Conservation (phyloP, 805 yeast species). For the Zygoascus tannicola region DNA sequence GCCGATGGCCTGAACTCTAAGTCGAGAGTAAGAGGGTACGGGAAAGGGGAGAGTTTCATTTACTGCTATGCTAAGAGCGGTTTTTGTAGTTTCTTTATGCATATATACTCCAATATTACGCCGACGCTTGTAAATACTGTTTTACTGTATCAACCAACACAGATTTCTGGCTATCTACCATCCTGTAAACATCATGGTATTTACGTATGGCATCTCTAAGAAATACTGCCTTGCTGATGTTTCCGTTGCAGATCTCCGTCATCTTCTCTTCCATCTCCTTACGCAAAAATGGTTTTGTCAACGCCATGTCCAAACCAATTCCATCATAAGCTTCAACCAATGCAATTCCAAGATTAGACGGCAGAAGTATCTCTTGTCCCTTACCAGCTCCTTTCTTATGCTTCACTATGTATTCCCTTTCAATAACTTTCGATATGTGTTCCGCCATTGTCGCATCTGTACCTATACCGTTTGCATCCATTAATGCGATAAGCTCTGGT, state of each 20-base stretch:
- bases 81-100: not conserved
- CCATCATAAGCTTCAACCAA: constrained; percentile 80
- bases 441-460: constrained; percentile 99
- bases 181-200: constrained; percentile 53
- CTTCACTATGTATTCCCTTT: constrained; percentile 46
- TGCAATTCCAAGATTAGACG: constrained; percentile 78
- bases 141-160: constrained; percentile 31
- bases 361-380: constrained; percentile 38
- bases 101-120: not conserved
- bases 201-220: constrained; percentile 42
- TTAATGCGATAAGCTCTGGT: constrained; percentile 78
- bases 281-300: constrained; percentile 84
- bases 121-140: constrained; percentile 5
- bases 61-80: not conserved
- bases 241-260: constrained; percentile 60
- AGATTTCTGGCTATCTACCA: constrained; percentile 36
- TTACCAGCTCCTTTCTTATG: constrained; percentile 4
- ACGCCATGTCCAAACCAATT: constrained; percentile 62
- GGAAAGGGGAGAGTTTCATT: too few species aligned
- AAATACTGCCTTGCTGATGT: constrained; percentile 43
- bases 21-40: too few species aligned
- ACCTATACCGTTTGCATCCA: constrained; percentile 97
- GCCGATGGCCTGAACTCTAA: too few species aligned
- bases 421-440: constrained; percentile 74
- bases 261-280: constrained; percentile 63